Conservation (phyloP, 192 early-diverging fungal species). For the Geranomyces michiganensis region DNA sequence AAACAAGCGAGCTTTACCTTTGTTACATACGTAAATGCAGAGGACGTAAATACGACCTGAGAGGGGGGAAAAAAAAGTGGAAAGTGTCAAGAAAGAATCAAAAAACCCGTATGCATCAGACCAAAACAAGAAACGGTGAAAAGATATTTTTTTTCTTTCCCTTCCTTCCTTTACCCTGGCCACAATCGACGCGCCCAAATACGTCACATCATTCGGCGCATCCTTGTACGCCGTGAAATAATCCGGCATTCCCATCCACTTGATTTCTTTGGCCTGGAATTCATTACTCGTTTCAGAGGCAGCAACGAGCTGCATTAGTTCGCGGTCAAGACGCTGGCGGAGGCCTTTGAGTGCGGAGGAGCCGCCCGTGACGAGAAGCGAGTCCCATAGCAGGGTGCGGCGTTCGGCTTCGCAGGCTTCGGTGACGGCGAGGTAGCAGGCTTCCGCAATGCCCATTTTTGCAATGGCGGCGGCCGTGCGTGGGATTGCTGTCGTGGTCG, state of each 20-base stretch:
- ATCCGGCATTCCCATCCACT: conserved; percentile 81
- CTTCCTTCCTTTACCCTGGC: conserved; percentile 67
- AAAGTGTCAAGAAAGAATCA: no score
- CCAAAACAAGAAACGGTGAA: neutral
- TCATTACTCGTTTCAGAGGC: conserved; percentile 84
- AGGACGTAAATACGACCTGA: conserved; percentile 30
- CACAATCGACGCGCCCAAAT: conserved; percentile 83
- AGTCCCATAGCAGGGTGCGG: conserved; percentile 82
- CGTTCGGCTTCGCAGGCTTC: conserved; percentile 69
- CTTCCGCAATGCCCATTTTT: conserved; percentile 52
- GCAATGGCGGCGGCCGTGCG: neutral
- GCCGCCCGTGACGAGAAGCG: conserved; percentile 85
- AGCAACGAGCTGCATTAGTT: conserved; percentile 62
- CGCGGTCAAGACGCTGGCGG: conserved; percentile 70
- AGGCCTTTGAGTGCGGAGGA: conserved; percentile 53
- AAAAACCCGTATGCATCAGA: no score
- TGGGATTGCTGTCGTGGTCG: neutral
- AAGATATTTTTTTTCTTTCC: neutral
- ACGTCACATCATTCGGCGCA: conserved; percentile 67
- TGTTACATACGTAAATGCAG: conserved; percentile 31
- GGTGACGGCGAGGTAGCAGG: conserved; percentile 66
- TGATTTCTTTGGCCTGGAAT: conserved; percentile 80
- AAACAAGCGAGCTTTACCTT: conserved; percentile 23
- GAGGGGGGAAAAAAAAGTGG: no score
- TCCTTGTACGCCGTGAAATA: conserved; percentile 82